Conservation (phyloP, 2,329 filamentous ascomycete species). For the Rutstroemia sp. region DNA sequence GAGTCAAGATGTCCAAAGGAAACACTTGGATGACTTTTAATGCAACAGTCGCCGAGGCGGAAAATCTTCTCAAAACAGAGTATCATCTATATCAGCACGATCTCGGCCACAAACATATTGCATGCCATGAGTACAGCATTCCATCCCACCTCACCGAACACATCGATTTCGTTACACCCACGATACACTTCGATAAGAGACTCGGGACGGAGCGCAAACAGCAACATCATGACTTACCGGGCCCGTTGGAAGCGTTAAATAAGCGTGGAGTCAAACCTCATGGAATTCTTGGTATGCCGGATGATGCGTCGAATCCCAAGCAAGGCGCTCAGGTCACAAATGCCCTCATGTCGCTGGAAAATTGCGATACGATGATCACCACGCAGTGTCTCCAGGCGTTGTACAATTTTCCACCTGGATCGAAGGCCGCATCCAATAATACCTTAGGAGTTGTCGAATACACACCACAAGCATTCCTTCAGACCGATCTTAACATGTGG, state of each 20-base stretch:
- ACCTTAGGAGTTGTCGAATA: conserved; percentile 48
- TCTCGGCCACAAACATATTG: conserved; percentile 33
- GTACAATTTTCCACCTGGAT: conserved; percentile 39
- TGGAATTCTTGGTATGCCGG: conserved; percentile 25
- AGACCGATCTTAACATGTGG: conserved; percentile 41
- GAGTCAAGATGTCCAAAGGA: conserved; percentile 38
- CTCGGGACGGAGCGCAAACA: conserved; percentile 11
- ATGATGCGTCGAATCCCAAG: conserved; percentile 23
- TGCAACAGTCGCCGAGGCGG: conserved; percentile 33
- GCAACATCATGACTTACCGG: conserved; percentile 31
- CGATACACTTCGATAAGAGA: conserved; percentile 27
- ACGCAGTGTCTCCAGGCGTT: conserved; percentile 47
- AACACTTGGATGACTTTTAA: conserved; percentile 28
- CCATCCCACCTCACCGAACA: conserved; percentile 24
- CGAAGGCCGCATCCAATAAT: conserved; percentile 34
- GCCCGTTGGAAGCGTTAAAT: conserved; percentile 14
- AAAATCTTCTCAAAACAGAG: conserved; percentile 44
- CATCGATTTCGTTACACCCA: conserved; percentile 29
- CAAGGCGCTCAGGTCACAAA: conserved; percentile 19
- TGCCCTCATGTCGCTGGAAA: conserved; percentile 21
- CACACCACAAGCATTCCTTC: conserved; percentile 45
- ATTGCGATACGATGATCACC: conserved; percentile 49
- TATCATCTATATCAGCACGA: conserved; percentile 48
- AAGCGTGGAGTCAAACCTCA: conserved; percentile 5
- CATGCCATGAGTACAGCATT: conserved; percentile 27